Conservation (phyloP, 352 stramenopile species). For the Phytophthora tubulina region DNA sequence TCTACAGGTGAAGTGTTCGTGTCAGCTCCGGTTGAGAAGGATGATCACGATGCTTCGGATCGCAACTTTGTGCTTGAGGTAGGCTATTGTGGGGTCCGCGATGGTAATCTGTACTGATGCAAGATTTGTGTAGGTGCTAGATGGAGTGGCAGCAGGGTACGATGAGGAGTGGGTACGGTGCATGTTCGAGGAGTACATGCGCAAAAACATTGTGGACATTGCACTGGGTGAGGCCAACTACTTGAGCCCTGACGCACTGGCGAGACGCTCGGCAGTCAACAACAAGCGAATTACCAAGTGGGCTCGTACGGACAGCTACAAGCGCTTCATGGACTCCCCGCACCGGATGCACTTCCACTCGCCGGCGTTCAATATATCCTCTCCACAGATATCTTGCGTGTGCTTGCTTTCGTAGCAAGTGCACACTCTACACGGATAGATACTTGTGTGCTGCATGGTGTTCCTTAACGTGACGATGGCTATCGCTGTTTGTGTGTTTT, state of each 20-base stretch:
- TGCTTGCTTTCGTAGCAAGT: constrained; percentile 57
- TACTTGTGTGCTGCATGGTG: constrained; percentile 25
- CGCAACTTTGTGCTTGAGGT: constrained; percentile 83
- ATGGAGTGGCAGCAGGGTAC: constrained; percentile 81
- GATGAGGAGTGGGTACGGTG: constrained; percentile 89
- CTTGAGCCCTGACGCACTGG: constrained; percentile 74
- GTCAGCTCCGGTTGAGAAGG: constrained; percentile 65
- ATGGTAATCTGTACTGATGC: constrained; percentile 6
- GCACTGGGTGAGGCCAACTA: constrained; percentile 82
- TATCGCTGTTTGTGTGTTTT: constrained; percentile 26
- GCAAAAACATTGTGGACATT: constrained; percentile 87
- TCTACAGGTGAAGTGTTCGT: constrained; percentile 82
- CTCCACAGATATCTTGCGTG: constrained; percentile 42
- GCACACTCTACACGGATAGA: constrained; percentile 20
- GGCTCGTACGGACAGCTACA: constrained; percentile 90
- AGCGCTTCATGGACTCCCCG: constrained; percentile 71
- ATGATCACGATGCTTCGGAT: constrained; percentile 78
- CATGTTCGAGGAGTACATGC: constrained; percentile 91
- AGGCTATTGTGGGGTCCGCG: not conserved
- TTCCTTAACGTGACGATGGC: constrained; percentile 59
- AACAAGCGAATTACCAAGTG: constrained; percentile 91
- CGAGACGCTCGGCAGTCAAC: constrained; percentile 81
- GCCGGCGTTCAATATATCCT: constrained; percentile 91
- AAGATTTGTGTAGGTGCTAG: constrained; percentile 61
- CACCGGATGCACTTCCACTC: constrained; percentile 58